Conservation (phyloP, 345 rosid genomes). For the Syzygium jambos region DNA sequence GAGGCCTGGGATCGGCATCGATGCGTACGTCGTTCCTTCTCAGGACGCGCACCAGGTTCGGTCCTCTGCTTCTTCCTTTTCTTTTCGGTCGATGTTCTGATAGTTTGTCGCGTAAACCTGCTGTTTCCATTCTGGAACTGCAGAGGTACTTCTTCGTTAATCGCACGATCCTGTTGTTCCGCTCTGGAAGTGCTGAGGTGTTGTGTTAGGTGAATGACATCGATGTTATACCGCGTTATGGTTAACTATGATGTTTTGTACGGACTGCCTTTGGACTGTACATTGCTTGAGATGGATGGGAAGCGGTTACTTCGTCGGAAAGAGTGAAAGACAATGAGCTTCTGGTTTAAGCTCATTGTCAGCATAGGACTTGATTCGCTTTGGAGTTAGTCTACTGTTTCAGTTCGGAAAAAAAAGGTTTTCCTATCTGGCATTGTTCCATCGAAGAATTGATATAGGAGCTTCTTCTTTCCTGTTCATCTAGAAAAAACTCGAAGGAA, state of each 20-base stretch:
- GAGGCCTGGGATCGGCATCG: conserved; percentile 66
- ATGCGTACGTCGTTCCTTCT: conserved; percentile 93
- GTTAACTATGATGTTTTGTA: neutral
- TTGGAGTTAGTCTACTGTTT: neutral
- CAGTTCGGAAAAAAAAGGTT: neutral
- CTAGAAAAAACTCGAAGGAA: neutral
- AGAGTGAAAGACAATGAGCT: neutral
- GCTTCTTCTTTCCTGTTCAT: neutral
- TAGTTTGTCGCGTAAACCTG: neutral
- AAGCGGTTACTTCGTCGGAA: neutral
- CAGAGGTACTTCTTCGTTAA: neutral
- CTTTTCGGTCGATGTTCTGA: neutral
- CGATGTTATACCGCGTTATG: neutral
- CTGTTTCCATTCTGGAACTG: neutral
- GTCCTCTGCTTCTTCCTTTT: neutral
- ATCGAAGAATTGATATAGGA: neutral
- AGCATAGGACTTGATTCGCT: neutral
- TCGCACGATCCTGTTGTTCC: neutral
- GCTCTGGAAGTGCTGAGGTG: neutral
- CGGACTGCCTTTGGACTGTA: neutral
- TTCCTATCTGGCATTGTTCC: neutral
- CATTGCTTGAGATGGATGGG: neutral
- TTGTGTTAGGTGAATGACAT: neutral
- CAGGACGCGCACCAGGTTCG: conserved; percentile 95
- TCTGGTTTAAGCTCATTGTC: neutral